phyloP scores from a whole-genome alignment of 352 stramenopile species.

The Elongisporangium undulatum region DNA sequence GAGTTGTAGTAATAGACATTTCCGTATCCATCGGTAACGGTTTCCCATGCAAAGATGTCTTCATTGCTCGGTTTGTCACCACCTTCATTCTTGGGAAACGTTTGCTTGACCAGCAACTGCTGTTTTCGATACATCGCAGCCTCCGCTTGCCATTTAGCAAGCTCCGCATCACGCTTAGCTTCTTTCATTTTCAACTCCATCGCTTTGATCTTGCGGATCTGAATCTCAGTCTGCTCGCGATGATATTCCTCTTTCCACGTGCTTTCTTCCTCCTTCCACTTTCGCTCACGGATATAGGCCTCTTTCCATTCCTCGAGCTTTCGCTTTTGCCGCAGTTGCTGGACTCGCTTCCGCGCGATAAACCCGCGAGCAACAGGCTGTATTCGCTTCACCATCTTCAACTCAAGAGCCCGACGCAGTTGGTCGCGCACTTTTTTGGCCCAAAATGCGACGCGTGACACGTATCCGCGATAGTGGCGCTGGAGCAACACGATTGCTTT shows the following conservation, averaged over 20 bases:
- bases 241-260: conserved; percentile 53
- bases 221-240: conserved; percentile 53
- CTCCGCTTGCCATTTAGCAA: conserved; percentile 48
- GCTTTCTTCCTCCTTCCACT: conserved; percentile 44
- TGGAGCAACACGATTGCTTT: conserved; percentile 41
- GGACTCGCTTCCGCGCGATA: conserved; percentile 26
- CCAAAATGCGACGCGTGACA: conserved; percentile 29
- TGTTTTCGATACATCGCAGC: conserved; percentile 37
- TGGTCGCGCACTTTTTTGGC: conserved; percentile 30
- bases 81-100: conserved; percentile 18
- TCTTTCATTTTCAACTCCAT: conserved; percentile 44
- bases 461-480: conserved; percentile 48
- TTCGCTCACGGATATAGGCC: conserved; percentile 53
- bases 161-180: conserved; percentile 55
- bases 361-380: conserved; percentile 31
- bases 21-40: conserved; percentile 33
- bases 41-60: conserved; percentile 19
- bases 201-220: conserved; percentile 35
- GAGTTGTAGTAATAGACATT: conserved; percentile 71
- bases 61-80: conserved; percentile 4
- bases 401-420: conserved; percentile 25
- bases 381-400: conserved; percentile 23
- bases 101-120: conserved; percentile 30
- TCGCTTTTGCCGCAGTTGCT: conserved; percentile 19
- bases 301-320: conserved; percentile 42